Evolutionary conservation across 2,329 filamentous ascomycete genomes (phyloP).

Genomic region (Coleophoma eucalyptorum): DNA sequence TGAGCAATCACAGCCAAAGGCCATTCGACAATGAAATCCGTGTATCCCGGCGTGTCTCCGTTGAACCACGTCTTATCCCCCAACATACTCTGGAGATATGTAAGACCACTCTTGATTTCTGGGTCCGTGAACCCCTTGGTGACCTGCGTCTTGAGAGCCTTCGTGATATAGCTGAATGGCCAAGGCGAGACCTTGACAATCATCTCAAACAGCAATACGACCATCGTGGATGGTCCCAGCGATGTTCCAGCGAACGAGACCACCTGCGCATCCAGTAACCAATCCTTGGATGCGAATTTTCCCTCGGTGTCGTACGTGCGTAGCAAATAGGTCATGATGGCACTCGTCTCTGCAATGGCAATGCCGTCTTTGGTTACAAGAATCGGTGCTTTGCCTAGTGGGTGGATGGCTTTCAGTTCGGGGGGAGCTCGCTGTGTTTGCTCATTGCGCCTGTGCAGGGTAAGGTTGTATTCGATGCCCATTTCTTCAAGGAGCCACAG

Average conservation of each 20-base stretch:
- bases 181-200: slow-evolving; percentile 17
- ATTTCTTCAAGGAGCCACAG: slow-evolving; percentile 68
- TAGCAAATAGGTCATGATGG: slow-evolving; percentile 28
- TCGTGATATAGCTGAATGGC: slow-evolving; percentile 17
- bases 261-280: slow-evolving; percentile 25
- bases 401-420: slow-evolving; percentile 67
- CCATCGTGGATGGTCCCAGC: slow-evolving; percentile 15
- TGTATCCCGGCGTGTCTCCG: slow-evolving; percentile 25
- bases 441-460: slow-evolving; percentile 61
- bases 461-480: slow-evolving; percentile 64
- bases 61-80: slow-evolving; percentile 24
- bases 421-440: slow-evolving; percentile 63
- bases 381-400: slow-evolving; percentile 80
- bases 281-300: slow-evolving; percentile 22
- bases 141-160: slow-evolving; percentile 10
- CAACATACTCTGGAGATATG: slow-evolving; percentile 19
- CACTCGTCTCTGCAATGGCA: slow-evolving; percentile 25
- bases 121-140: slow-evolving; percentile 11
- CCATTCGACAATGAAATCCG: slow-evolving; percentile 31
- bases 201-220: slow-evolving; percentile 23
- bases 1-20: slow-evolving; percentile 27
- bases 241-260: slow-evolving; percentile 22
- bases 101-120: slow-evolving; percentile 18
- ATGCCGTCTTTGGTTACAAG: slow-evolving; percentile 37
- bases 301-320: slow-evolving; percentile 24